Base-by-base conservation (phyloP, 768 basidiomycete species). In the Lactifluus volemus region DNA sequence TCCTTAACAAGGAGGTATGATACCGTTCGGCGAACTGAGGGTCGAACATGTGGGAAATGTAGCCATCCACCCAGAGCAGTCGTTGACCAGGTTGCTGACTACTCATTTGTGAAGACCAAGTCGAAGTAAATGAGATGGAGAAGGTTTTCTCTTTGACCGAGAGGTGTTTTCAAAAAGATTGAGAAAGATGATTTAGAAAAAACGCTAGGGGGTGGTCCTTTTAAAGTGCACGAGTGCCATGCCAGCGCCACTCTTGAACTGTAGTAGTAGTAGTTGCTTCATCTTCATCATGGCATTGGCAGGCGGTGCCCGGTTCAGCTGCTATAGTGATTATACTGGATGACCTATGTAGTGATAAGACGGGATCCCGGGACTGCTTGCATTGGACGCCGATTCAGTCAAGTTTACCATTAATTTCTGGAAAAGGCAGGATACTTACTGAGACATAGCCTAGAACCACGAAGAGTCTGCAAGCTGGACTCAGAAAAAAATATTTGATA, bases 1-100 rank as follows among this genome's bases (percentile, higher is more conserved):
- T 58, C 39, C 25, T n/a, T 39, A 63, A 19, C 15, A 58, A 6
- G 12, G n/a, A 8, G 41, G 25, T 10, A n/a, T 58, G 47, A 39
- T 58, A 58, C 29, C 0, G 5, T 44, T 49, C 25, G 5, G 52
- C 52, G 38, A 0, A 41, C 12, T 0, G 21, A 45, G 57, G 45
- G 4, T 25, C 57, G 38, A 63, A 53, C 48, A 30, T 58, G 1
- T 9, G 4, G 14, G 61, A 17, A 19, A 58, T 10, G 15, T 63
- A 58, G n/a, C 61, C 57, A 19, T 63, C 61, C 29, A 63, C 19
- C 25, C 42, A 49, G 17, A 58, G 61, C 3, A 52, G 38, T 1
- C 0, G 11, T 10, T 30, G 19, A n/a, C 4, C 12, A 49, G 5
- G 14, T 49, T 44, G 53, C 21, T 36, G 47, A 36, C 4, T 0